Base-by-base conservation (phyloP, 1,139 yeast species). In the Saccharomyces uvarum region DNA sequence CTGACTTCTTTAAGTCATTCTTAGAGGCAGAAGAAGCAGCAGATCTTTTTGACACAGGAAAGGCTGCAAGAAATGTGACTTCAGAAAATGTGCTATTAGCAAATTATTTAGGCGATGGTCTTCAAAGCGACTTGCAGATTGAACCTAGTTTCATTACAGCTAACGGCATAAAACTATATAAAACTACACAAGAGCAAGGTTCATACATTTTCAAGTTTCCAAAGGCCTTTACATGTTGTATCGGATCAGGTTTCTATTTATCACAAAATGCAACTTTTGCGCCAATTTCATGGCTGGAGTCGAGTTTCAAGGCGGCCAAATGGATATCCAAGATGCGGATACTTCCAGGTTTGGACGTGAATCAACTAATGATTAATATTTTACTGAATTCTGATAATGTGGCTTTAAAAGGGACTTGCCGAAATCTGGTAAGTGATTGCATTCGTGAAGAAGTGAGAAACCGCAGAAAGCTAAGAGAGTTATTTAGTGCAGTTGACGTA, bases 121-220 rank as follows among this genome's bases (percentile, higher is more conserved):
- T 38, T 11, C 44, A 38, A 19, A 38, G 44, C 67, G 59, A 72
- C 52, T 33, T 69, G 4, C 65, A 68, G 29, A 51, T 84, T 7
- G 73, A 81, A 0, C 86, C 88, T 0, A 71, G 73, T 21, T 59
- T 73, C 26, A 67, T 85, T n/a, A 60, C 63, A n/a, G 68, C 71
- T 27, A 62, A 74, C 49, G 83, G 82, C 0, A 82, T 85, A 21
- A 70, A 65, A 6, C 78, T 73, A 38, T 72, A 74, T 49, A 75
- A 78, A 5, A 70, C 80, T 0, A 63, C 76, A 13, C 90, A 85
- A 66, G 73, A 72, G 41, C 82, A 85, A 0, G 88, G 88, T 0
- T 86, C 85, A 50, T 75, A 76, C 56, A 70, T 85, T 3, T 70
- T 84, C 52, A 81, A 78, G 54, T 82, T 72, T 57, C 89, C 90